phyloP scores from a whole-genome alignment of 805 yeast genomes.

The Yamadazyma sp. region DNA sequence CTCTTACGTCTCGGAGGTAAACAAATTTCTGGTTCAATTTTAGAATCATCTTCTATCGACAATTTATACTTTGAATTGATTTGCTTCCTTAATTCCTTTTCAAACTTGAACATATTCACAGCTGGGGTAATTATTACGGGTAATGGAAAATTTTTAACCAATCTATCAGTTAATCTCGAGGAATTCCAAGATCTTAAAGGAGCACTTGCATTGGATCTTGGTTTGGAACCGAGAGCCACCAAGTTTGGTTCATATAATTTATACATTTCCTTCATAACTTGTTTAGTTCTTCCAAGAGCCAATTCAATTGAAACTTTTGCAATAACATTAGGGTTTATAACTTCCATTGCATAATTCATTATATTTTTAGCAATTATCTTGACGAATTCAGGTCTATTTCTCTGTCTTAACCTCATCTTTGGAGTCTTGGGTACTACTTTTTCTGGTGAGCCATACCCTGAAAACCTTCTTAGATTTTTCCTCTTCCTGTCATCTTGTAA shows the following conservation, averaged over 20 bases:
- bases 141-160: conserved; percentile 60
- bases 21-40: background rate
- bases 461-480: conserved; percentile 9
- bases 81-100: conserved; percentile 37
- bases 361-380: conserved; percentile 45
- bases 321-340: conserved; percentile 44
- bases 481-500: conserved; percentile 1
- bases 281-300: conserved; percentile 55
- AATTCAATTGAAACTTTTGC: conserved; percentile 58
- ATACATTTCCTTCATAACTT: conserved; percentile 56
- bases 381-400: conserved; percentile 47
- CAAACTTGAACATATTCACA: conserved; percentile 52
- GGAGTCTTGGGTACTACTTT: conserved; percentile 19
- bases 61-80: conserved; percentile 13
- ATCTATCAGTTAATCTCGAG: conserved; percentile 59
- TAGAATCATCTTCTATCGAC: background rate
- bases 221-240: conserved; percentile 51
- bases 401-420: conserved; percentile 29
- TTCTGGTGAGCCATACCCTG: conserved; percentile 15
- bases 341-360: conserved; percentile 49
- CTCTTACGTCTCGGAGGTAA: background rate
- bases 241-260: conserved; percentile 59
- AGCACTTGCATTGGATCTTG: conserved; percentile 38
- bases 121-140: conserved; percentile 71
- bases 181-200: conserved; percentile 61